These are phyloP conservation scores for Podila epigama DNA, from an alignment of 192 early-diverging fungal species.

Conservation along the genomic window DNA sequence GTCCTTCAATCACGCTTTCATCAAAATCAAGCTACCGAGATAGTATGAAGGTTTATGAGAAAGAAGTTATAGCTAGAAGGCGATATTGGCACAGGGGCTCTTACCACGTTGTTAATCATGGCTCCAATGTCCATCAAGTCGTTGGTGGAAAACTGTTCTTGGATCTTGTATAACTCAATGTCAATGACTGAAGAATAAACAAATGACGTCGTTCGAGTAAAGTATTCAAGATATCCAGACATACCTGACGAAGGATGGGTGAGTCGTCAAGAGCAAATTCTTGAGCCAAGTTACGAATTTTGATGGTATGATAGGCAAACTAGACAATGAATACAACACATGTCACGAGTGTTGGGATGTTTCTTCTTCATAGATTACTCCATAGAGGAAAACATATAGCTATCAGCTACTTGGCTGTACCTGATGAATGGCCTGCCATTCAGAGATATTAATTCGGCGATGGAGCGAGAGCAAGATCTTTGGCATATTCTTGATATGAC, in stretches of 20 bases:
- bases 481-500: slow-evolving; percentile 58
- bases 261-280: not conserved
- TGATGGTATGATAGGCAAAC: not conserved
- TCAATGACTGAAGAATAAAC: not conserved
- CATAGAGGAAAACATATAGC: too few relatives aligned
- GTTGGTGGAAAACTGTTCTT: slow-evolving; percentile 26
- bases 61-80: not conserved
- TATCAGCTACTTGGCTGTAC: too few relatives aligned
- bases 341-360: too few relatives aligned
- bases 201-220: not conserved
- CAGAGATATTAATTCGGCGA: slow-evolving; percentile 53
- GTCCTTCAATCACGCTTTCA: slow-evolving; percentile 61
- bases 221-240: not conserved
- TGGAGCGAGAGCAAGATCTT: slow-evolving; percentile 53
- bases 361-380: too few relatives aligned
- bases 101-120: slow-evolving; percentile 65
- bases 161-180: too few relatives aligned
- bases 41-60: not conserved
- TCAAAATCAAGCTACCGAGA: slow-evolving; percentile 73
- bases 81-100: not conserved
- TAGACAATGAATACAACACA: not conserved
- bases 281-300: not conserved
- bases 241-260: not conserved
- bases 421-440: slow-evolving; percentile 70
- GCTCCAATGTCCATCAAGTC: slow-evolving; percentile 60